Conservation (phyloP, 768 basidiomycete species). For the Agaricus sinodeliciosus region DNA sequence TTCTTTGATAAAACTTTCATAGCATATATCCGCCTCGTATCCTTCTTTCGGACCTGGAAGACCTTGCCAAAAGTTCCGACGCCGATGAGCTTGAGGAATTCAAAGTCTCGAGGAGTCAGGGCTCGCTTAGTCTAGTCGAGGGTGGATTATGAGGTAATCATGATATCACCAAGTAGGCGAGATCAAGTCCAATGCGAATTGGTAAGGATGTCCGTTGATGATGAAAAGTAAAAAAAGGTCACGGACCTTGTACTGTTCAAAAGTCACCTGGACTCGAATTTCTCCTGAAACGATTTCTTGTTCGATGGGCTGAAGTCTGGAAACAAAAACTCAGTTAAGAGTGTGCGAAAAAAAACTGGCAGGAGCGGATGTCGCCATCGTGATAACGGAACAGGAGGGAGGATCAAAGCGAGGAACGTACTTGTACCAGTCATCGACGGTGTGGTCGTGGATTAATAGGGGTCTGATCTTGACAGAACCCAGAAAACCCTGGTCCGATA, state of each 20-base stretch:
- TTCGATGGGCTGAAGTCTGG: conserved; percentile 68
- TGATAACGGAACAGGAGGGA: conserved; percentile 12
- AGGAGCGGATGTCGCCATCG: not conserved
- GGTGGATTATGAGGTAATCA: conserved; percentile 9
- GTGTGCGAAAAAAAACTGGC: not conserved
- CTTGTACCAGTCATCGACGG: conserved; percentile 97
- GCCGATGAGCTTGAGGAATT: conserved; percentile 98
- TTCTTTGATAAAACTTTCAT: conserved; percentile 99
- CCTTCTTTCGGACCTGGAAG: conserved; percentile 97
- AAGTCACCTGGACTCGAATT: conserved; percentile 91
- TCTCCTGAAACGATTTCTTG: conserved; percentile 86
- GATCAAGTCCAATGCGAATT: not conserved
- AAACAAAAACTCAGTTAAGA: conserved; percentile 9
- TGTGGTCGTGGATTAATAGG: conserved; percentile 84
- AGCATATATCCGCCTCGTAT: conserved; percentile 98
- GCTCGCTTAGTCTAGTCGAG: conserved; percentile 67
- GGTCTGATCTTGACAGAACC: conserved; percentile 92
- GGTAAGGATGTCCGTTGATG: not conserved
- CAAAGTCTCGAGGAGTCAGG: conserved; percentile 92
- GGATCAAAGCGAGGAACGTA: conserved; percentile 34
- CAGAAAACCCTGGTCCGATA: conserved; percentile 80
- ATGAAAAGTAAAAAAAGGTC: conserved; percentile 10
- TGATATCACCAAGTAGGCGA: conserved; percentile 6
- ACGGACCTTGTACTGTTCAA: conserved; percentile 83
- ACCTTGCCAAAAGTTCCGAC: conserved; percentile 97